phyloP scores from a whole-genome alignment of 768 basidiomycete species.

The Boletus rubroflammeus region DNA sequence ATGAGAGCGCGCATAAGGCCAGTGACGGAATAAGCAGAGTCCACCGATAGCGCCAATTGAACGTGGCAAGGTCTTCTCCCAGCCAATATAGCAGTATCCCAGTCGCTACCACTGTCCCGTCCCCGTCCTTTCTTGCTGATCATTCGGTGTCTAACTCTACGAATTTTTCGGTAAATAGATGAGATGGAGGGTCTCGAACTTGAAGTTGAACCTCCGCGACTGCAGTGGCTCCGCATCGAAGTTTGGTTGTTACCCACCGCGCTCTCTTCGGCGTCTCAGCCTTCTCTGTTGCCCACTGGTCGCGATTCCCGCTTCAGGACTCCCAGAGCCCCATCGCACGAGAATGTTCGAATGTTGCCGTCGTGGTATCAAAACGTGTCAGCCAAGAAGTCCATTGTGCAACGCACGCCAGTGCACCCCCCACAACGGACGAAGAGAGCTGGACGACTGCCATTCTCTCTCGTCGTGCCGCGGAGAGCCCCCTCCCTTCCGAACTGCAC shows the following conservation, averaged over 20 bases:
- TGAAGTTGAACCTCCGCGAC: conserved; percentile 1
- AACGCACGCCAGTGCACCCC: conserved; percentile 1
- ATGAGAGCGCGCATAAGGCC: conserved; percentile 7
- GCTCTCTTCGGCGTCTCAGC: conserved; percentile 15
- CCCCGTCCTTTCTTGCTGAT: conserved; percentile 3
- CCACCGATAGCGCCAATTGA: not conserved
- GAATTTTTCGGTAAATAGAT: not conserved
- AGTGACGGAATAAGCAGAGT: not conserved
- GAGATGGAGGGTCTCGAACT: not conserved
- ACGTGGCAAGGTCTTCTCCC: not conserved
- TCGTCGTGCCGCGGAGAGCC: conserved; percentile 2
- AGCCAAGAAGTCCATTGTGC: conserved; percentile 3
- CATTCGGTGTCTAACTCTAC: not conserved
- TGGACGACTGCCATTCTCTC: conserved; percentile 8
- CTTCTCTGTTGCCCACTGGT: conserved; percentile 7
- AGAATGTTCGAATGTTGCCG: conserved; percentile 1
- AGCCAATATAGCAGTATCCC: not conserved
- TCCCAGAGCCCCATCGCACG: conserved; percentile 7
- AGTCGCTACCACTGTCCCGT: not conserved
- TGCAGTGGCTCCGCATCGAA: conserved; percentile 16
- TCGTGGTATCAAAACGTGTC: conserved; percentile 19
- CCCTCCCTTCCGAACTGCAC: not conserved
- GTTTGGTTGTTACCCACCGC: conserved; percentile 13
- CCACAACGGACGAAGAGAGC: not conserved
- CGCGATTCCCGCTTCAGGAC: conserved; percentile 4